Evolutionary conservation across 1,139 yeast species (phyloP).

Genomic region (Candida glucosophila): DNA sequence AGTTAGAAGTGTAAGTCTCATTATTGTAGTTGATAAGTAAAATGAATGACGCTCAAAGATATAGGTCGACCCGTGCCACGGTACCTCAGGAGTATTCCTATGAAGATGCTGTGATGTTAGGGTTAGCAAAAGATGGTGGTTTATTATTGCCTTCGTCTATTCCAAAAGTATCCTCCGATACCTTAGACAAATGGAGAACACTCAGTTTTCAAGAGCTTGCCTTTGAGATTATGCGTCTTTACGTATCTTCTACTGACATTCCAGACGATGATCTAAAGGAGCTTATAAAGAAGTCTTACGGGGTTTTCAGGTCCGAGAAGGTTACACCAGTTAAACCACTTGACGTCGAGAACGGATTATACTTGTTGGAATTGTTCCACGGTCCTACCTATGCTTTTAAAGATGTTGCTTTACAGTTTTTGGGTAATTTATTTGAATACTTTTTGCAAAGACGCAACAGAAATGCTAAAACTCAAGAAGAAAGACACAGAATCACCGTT

Average conservation of each 20-base stretch:
- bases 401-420: conserved; percentile 96
- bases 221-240: conserved; percentile 72
- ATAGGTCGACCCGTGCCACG: conserved; percentile 82
- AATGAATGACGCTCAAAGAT: conserved; percentile 29
- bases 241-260: conserved; percentile 63
- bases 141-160: conserved; percentile 79
- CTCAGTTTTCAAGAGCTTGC: conserved; percentile 81
- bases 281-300: conserved; percentile 64
- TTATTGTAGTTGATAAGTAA: conserved; percentile 1
- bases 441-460: conserved; percentile 74
- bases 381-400: conserved; percentile 99
- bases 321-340: conserved; percentile 76
- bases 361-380: conserved; percentile 86
- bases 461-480: conserved; percentile 45
- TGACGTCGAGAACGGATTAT: conserved; percentile 47
- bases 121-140: conserved; percentile 95
- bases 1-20: too few species aligned
- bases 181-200: conserved; percentile 60
- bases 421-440: conserved; percentile 91
- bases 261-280: conserved; percentile 56
- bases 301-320: conserved; percentile 78
- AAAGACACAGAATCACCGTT: conserved; percentile 79
- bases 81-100: conserved; percentile 51
- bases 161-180: conserved; percentile 57
- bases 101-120: conserved; percentile 89